Percentiles rank a stretch among this genome's conserved stretches.
Conservation (phyloP, 257 asterid species). For the Capsicum pubescens region DNA sequence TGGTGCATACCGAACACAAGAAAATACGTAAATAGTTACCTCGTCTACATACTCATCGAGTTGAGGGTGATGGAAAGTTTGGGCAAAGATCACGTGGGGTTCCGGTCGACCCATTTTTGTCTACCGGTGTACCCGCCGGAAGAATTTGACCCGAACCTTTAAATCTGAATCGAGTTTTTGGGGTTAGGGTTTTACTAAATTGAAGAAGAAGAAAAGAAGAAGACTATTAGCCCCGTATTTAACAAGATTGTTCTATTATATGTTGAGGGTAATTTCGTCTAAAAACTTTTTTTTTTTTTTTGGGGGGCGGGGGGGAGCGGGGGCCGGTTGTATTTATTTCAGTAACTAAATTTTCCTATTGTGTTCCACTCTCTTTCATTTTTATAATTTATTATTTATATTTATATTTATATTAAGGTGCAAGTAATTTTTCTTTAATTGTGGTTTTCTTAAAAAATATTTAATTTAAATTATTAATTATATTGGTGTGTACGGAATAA, state of each 20-base stretch:
- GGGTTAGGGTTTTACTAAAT: slow-evolving; percentile 24
- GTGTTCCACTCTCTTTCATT: too few species aligned
- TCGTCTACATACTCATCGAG: slow-evolving; percentile 92
- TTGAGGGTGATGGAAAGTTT: slow-evolving; percentile 73
- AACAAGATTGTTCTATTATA: neutral
- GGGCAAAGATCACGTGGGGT: slow-evolving; percentile 89
- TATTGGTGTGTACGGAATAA: too few species aligned
- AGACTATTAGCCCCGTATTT: neutral
- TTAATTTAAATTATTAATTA: too few species aligned
- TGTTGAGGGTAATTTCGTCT: neutral
- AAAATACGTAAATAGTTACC: slow-evolving; percentile 44
- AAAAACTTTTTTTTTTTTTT: neutral
- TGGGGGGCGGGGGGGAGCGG: too few species aligned
- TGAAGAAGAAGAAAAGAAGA: neutral
- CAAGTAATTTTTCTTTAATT: too few species aligned
- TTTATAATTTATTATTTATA: too few species aligned
- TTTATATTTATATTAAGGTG: too few species aligned
- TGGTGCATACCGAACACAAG: too few species aligned
- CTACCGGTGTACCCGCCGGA: neutral
- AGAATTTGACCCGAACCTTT: neutral
- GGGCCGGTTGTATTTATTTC: too few species aligned
- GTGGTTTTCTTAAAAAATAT: too few species aligned
- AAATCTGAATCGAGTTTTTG: slow-evolving; percentile 23
- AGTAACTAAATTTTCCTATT: too few species aligned
- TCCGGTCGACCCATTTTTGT: slow-evolving; percentile 80